These are phyloP conservation scores for Vanderwaltozyma tropicalis DNA, from an alignment of 805 yeast genomes.

Conservation along the genomic window DNA sequence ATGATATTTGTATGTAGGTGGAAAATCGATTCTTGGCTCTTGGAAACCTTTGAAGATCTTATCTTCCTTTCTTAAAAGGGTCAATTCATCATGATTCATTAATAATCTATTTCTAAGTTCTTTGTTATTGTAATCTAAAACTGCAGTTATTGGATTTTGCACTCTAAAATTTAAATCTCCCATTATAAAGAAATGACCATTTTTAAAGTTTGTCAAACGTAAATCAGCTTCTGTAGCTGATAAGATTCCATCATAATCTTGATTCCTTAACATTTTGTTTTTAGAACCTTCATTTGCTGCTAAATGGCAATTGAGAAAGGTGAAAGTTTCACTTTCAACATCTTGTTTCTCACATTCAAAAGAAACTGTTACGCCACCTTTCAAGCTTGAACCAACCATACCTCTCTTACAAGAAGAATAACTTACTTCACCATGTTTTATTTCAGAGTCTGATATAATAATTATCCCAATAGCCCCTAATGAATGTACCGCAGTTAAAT, in stretches of 20 bases:
- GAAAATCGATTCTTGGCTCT: conserved; percentile 56
- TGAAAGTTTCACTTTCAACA: conserved; percentile 30
- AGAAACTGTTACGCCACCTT: conserved; percentile 64
- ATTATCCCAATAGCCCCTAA: conserved; percentile 52
- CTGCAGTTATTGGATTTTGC: conserved; percentile 5
- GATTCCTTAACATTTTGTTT: conserved; percentile 40
- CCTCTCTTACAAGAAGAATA: conserved; percentile 44
- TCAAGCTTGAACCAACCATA: conserved; percentile 46
- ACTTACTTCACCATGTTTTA: conserved; percentile 21
- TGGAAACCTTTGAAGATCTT: conserved; percentile 47
- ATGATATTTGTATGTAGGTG: conserved; percentile 72
- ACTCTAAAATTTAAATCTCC: conserved; percentile 80
- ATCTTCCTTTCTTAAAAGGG: conserved; percentile 26
- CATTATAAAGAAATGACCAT: conserved; percentile 60
- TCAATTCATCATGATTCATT: conserved; percentile 31
- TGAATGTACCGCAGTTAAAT: conserved; percentile 34
- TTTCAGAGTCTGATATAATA: conserved; percentile 34
- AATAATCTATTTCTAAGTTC: conserved; percentile 8
- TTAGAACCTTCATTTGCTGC: conserved; percentile 65
- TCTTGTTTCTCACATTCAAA: conserved; percentile 22
- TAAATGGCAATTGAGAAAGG: conserved; percentile 64
- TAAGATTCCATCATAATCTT: conserved; percentile 40
- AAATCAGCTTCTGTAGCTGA: conserved; percentile 35
- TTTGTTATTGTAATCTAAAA: background rate
- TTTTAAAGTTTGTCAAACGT: conserved; percentile 33